Conservation (phyloP, 1,284 basidiomycete genomes). For the Fistulina hepatica region DNA sequence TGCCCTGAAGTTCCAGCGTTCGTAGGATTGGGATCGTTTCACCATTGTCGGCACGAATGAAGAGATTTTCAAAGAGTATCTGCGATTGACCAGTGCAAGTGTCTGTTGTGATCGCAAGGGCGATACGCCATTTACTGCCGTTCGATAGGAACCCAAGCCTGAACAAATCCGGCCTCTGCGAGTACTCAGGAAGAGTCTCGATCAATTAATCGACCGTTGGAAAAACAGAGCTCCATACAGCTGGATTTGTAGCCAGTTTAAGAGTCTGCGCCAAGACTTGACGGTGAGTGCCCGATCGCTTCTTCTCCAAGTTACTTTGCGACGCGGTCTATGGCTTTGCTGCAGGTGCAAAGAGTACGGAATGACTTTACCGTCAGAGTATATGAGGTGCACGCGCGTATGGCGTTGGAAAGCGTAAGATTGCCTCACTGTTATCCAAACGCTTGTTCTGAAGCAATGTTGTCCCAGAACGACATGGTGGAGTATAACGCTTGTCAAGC, state of each 20-base stretch:
- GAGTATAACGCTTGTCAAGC: slow-evolving; percentile 99
- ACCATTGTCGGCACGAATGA: slow-evolving; percentile 90
- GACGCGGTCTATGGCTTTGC: slow-evolving; percentile 10
- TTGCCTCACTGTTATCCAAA: not conserved
- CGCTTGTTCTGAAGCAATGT: slow-evolving; percentile 2
- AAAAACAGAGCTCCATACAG: slow-evolving; percentile 74
- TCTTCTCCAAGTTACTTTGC: not conserved
- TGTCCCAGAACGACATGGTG: slow-evolving; percentile 79
- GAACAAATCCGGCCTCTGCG: slow-evolving; percentile 86
- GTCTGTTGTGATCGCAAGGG: slow-evolving; percentile 6
- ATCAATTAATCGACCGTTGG: slow-evolving; percentile 86
- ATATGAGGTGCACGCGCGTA: slow-evolving; percentile 97
- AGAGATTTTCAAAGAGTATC: slow-evolving; percentile 91
- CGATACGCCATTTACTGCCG: slow-evolving; percentile 7
- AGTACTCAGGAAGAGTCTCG: slow-evolving; percentile 77
- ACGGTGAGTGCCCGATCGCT: slow-evolving; percentile 53
- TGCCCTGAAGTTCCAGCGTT: slow-evolving; percentile 42
- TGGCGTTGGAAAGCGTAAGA: slow-evolving; percentile 86
- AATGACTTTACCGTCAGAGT: slow-evolving; percentile 97
- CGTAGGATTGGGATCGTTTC: slow-evolving; percentile 89
- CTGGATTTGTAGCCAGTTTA: slow-evolving; percentile 98
- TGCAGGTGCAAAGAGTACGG: slow-evolving; percentile 99
- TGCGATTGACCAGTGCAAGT: slow-evolving; percentile 87
- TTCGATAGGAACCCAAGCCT: slow-evolving; percentile 79
- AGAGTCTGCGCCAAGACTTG: slow-evolving; percentile 93